Evolutionary conservation across 2,329 filamentous ascomycete genomes (phyloP), one percentile per base, ranked within the genome.

Genomic region (Hirsutella rhossiliensis): DNA sequence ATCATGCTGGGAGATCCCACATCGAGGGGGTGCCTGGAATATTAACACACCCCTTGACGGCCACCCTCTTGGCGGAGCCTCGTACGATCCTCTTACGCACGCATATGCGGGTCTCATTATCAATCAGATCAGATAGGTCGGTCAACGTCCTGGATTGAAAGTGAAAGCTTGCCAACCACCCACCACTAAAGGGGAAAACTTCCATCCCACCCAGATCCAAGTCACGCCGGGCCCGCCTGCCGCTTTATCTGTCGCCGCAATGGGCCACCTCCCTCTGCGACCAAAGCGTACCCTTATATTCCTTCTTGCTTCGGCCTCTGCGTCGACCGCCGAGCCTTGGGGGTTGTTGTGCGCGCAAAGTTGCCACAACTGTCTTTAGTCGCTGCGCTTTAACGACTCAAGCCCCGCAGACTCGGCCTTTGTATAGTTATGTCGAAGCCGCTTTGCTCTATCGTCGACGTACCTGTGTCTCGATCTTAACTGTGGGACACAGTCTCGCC

Each of bases 381-480:
- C 38, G 4, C 23, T 40, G 27, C 27, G 27, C 27, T 40, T 40
- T 23, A 40, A 29, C 38, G 38, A 40, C 17, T 40, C 38, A 2
- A 23, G 18, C 27, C 38, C 38, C n/a, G 8, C 38, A 5, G 38
- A n/a, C 11, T 40, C 38, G 3, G 11, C 9, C 40, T 11, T 44
- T 12, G 31, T 13, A 11, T 9, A 32, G 31, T 32, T 9, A 9
- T 32, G 31, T n/a, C 31, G 31, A 4, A 32, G 31, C 31, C n/a
- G 31, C 11, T 9, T 32, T 4, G 11, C 11, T 9, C 31, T 32
- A 5, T 32, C 46, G 18, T 48, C 44, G 11, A 27, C n/a, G 9
- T 48, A 48, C 28, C 36, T 48, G 0, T 48, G 46, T 19, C 19
- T 48, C 3, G 17, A 42, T 20, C 32, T 44, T 1, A 39, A 48